phyloP scores from a whole-genome alignment of 306 rosid genomes.

The Ziziphus jujuba region DNA sequence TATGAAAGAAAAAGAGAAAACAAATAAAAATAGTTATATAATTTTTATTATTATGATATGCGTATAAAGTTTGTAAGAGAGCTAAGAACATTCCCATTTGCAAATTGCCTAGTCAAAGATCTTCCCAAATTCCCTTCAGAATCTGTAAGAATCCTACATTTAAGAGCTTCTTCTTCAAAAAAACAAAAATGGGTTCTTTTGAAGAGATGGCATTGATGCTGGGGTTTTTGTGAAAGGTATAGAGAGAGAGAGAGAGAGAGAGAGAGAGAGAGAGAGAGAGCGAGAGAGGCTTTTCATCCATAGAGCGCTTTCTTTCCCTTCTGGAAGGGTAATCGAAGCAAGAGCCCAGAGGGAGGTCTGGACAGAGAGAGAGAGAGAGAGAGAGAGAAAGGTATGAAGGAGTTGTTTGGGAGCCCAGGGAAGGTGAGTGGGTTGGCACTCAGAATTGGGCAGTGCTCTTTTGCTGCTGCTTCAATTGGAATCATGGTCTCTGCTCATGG shows the following conservation, averaged over 20 bases:
- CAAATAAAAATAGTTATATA: no score
- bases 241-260: no score
- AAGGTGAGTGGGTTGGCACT: constrained; percentile 36
- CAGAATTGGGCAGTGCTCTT: constrained; percentile 41
- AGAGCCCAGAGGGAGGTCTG: not conserved
- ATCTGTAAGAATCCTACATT: not conserved
- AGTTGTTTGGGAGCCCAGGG: constrained; percentile 41
- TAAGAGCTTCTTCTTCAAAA: not conserved
- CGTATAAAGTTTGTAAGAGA: not conserved
- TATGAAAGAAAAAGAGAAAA: no score
- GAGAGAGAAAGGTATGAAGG: constrained; percentile 25
- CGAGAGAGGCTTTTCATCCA: no score
- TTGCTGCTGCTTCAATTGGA: constrained; percentile 47
- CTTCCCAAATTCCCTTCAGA: not conserved
- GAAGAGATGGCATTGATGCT: not conserved
- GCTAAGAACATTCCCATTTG: not conserved
- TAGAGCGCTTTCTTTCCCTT: no score
- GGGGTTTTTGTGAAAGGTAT: constrained; percentile 3
- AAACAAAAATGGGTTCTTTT: constrained; percentile 3
- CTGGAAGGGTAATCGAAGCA: no score
- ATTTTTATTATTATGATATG: no score
- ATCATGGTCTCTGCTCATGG: constrained; percentile 43
- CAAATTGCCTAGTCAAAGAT: not conserved
- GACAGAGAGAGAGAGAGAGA: not conserved
- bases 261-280: no score